Conservation (phyloP, 345 rosid species). For the Rubroshorea leprosula region DNA sequence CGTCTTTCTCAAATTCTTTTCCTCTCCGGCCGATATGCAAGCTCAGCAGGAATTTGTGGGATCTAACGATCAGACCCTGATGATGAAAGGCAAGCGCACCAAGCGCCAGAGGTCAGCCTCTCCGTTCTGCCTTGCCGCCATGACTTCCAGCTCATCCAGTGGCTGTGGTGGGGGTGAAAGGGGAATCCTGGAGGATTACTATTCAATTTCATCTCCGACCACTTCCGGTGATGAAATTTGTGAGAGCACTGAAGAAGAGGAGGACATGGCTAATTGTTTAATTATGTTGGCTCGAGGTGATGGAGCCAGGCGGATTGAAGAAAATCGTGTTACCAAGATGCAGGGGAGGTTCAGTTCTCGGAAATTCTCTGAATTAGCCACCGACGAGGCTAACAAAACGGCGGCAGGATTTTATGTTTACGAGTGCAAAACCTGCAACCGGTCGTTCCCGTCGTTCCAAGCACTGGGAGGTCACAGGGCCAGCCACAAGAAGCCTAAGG, state of each 20-base stretch:
- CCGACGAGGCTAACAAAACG: conserved; percentile 5
- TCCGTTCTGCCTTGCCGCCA: conserved; percentile 20
- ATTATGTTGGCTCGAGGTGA: conserved; percentile 75
- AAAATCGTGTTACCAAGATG: neutral
- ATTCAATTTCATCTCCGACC: conserved; percentile 38
- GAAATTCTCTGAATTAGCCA: conserved; percentile 28
- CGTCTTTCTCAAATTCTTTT: conserved; percentile 15
- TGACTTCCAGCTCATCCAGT: conserved; percentile 48
- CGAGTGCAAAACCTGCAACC: conserved; percentile 87
- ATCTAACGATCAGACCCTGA: conserved; percentile 23
- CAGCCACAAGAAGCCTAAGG: conserved; percentile 79
- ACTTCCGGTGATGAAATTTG: conserved; percentile 26
- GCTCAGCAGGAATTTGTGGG: conserved; percentile 26
- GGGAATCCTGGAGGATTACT: conserved; percentile 23
- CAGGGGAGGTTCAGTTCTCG: conserved; percentile 15
- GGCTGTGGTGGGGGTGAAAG: conserved; percentile 29
- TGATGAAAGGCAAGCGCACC: conserved; percentile 70
- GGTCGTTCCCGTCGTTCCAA: conserved; percentile 86
- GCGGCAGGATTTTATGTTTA: conserved; percentile 55
- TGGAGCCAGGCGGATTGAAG: conserved; percentile 11
- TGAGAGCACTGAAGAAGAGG: conserved; percentile 68
- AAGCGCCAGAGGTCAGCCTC: conserved; percentile 68
- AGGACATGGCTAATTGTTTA: conserved; percentile 86
- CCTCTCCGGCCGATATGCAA: conserved; percentile 24
- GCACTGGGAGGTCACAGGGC: conserved; percentile 97